Evolutionary conservation across 768 basidiomycete genomes (phyloP).

Genomic region (Dioszegia aurantiaca): DNA sequence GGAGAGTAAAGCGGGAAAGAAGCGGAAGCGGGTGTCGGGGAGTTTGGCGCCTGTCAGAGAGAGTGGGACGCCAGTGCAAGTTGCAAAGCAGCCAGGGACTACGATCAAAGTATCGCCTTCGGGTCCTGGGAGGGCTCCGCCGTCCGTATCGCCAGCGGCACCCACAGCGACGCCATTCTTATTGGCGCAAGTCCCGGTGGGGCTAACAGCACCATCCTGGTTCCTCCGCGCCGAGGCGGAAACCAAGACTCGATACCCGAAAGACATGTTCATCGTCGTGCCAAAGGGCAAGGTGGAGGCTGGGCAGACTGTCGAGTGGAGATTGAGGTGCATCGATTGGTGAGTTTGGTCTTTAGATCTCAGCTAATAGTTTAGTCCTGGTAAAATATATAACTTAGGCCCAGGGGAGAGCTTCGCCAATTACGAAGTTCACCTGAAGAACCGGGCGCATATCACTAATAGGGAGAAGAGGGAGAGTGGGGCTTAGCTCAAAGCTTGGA

Average conservation of each 20-base stretch:
- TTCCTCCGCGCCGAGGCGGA: conserved; percentile 64
- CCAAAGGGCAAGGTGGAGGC: conserved; percentile 59
- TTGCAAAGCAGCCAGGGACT: too few relatives aligned
- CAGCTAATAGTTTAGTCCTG: conserved; percentile 31
- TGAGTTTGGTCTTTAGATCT: conserved; percentile 50
- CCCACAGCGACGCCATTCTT: too few relatives aligned
- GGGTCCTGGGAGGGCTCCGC: too few relatives aligned
- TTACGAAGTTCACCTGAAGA: conserved; percentile 81
- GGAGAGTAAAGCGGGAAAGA: not conserved
- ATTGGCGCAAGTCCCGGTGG: not conserved
- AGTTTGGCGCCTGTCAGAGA: not conserved
- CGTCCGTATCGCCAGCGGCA: too few relatives aligned
- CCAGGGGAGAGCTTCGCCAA: conserved; percentile 81
- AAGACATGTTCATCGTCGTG: conserved; percentile 79
- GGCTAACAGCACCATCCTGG: conserved; percentile 63
- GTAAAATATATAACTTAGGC: conserved; percentile 82
- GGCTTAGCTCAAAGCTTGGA: not conserved
- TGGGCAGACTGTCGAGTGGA: conserved; percentile 65
- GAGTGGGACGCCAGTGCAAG: too few relatives aligned
- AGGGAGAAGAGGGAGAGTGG: conserved; percentile 21
- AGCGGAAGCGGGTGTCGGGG: not conserved
- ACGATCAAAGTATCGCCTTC: too few relatives aligned
- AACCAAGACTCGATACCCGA: conserved; percentile 70
- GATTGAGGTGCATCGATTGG: conserved; percentile 96
- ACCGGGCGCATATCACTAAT: conserved; percentile 50